Conservation (phyloP, 1,139 yeast species). For the Hemisphaericaspora xylanilytica region DNA sequence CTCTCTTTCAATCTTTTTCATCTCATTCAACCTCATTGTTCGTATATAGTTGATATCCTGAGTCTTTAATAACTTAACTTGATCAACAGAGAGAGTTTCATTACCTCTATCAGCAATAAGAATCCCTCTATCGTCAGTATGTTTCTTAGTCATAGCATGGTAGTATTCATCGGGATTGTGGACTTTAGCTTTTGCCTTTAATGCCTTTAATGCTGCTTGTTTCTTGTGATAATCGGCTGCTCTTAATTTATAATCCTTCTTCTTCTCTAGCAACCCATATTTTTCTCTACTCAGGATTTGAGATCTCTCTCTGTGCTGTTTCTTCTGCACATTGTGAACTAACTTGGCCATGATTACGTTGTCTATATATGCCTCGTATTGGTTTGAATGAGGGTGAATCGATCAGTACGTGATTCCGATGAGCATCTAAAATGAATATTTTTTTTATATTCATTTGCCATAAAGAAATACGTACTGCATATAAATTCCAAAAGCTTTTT, state of each 20-base stretch:
- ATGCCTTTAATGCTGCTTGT: conserved; percentile 76
- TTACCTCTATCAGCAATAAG: conserved; percentile 65
- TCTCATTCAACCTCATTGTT: conserved; percentile 69
- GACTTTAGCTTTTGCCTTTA: conserved; percentile 66
- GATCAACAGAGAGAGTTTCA: conserved; percentile 64
- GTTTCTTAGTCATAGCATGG: conserved; percentile 79
- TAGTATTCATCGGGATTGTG: conserved; percentile 96
- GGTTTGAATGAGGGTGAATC: too few relatives aligned
- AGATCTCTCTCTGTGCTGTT: conserved; percentile 91
- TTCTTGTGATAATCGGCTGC: conserved; percentile 88
- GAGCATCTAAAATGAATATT: conserved; percentile 7
- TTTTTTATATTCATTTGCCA: conserved; percentile 4
- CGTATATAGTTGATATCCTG: conserved; percentile 87
- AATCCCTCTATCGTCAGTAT: conserved; percentile 68
- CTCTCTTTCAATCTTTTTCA: conserved; percentile 60
- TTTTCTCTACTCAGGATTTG: conserved; percentile 73
- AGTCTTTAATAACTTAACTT: conserved; percentile 77
- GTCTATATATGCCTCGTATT: background rate
- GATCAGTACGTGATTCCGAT: conserved; percentile 1
- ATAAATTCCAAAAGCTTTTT: background rate
- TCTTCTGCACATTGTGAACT: conserved; percentile 89
- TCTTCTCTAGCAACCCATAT: conserved; percentile 87
- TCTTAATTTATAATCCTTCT: conserved; percentile 87
- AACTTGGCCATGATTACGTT: conserved; percentile 61
- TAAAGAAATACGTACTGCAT: background rate